phyloP scores from a whole-genome alignment of 2,329 filamentous ascomycete genomes.

The Neodidymelliopsis sp. region DNA sequence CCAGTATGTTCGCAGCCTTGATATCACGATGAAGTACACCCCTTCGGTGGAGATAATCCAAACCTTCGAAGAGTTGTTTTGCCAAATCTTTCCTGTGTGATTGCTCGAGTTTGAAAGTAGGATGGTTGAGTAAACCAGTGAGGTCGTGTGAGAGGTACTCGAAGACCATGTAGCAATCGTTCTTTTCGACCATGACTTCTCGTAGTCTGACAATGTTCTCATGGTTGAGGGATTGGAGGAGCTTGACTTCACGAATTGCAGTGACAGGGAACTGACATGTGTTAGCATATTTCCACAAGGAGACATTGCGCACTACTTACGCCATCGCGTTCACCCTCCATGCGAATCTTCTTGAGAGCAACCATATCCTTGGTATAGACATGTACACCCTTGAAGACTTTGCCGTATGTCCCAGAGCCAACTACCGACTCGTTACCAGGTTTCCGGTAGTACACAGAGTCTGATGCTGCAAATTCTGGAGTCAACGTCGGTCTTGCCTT shows the following conservation, averaged over 20 bases:
- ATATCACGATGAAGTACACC: slow-evolving; percentile 98
- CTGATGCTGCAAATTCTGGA: slow-evolving; percentile 76
- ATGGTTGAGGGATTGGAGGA: slow-evolving; percentile 86
- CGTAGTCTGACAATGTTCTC: slow-evolving; percentile 82
- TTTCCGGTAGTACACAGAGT: slow-evolving; percentile 93
- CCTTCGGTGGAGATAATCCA: slow-evolving; percentile 90
- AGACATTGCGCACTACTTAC: slow-evolving; percentile 43
- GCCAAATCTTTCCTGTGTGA: slow-evolving; percentile 93
- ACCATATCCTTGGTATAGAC: slow-evolving; percentile 88
- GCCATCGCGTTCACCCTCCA: slow-evolving; percentile 91
- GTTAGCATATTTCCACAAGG: slow-evolving; percentile 31
- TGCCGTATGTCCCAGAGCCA: slow-evolving; percentile 93
- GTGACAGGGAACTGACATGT: slow-evolving; percentile 76
- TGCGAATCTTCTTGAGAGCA: slow-evolving; percentile 87
- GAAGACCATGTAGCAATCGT: slow-evolving; percentile 99
- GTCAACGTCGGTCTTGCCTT: slow-evolving; percentile 76
- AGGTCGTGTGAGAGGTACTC: slow-evolving; percentile 97
- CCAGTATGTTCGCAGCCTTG: slow-evolving; percentile 96
- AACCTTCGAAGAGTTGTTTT: slow-evolving; percentile 88
- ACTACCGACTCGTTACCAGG: slow-evolving; percentile 98
- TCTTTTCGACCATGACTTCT: slow-evolving; percentile 97
- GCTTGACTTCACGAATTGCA: slow-evolving; percentile 87
- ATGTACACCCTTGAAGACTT: slow-evolving; percentile 92
- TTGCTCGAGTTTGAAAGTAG: slow-evolving; percentile 82
- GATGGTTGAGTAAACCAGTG: slow-evolving; percentile 93